A percentile compares a stretch with the other conserved stretches of the same genome.
Conservation (phyloP, 75 land plant species). For the Larix kaempferi region DNA sequence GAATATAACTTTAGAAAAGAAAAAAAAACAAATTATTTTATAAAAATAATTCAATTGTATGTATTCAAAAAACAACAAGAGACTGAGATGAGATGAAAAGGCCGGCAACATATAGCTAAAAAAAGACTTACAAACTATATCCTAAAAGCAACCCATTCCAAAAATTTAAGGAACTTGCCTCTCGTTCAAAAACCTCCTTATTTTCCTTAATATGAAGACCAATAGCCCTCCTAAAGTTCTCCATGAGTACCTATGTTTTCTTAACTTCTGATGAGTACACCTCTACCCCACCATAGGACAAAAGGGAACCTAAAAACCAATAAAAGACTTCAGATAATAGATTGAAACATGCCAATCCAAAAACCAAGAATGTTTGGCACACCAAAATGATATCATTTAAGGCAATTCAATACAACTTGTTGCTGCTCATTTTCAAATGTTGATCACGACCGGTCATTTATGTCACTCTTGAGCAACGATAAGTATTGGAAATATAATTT, state of each 20-base stretch:
- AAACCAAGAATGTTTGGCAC: neutral
- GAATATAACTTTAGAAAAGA: neutral
- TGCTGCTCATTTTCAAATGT: neutral
- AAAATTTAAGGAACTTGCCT: constrained; percentile 43
- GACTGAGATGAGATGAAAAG: no score
- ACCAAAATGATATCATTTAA: neutral
- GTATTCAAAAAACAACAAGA: no score
- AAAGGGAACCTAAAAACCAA: constrained; percentile 75
- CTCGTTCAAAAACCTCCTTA: constrained; percentile 99
- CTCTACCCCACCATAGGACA: constrained; percentile 99
- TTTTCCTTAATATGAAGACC: constrained; percentile 96
- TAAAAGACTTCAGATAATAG: neutral
- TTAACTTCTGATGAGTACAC: constrained; percentile 97
- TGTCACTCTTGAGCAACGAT: neutral
- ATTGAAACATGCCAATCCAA: neutral
- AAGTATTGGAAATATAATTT: neutral
- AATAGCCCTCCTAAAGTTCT: constrained; percentile 93
- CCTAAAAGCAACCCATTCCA: no score
- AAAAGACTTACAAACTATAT: no score
- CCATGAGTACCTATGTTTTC: constrained; percentile 98
- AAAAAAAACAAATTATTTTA: neutral
- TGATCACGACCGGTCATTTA: neutral
- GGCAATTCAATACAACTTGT: neutral
- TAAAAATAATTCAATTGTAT: neutral
- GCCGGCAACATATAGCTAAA: no score